Percentiles rank a stretch among this genome's conserved stretches.
Conservation (phyloP, 306 rosid species). For the Lablab purpureus region DNA sequence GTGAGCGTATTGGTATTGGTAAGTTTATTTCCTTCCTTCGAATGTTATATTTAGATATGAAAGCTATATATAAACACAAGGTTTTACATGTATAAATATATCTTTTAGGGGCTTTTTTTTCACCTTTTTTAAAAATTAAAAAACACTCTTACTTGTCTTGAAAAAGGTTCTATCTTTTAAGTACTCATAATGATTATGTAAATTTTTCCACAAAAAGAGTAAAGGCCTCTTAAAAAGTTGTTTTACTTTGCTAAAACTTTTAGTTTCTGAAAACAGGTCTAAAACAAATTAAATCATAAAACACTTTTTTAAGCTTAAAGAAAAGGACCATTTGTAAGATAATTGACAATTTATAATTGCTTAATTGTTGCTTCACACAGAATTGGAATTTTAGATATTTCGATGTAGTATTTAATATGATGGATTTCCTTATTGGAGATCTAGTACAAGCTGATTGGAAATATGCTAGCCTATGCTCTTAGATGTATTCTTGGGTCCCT, state of each 20-base stretch:
- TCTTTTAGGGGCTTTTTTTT: conserved; percentile 3
- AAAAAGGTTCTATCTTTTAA: neutral
- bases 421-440: conserved; percentile 11
- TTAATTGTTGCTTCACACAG: neutral
- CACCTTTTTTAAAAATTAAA: neutral
- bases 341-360: conserved; percentile 24
- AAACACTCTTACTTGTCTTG: neutral
- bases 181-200: neutral
- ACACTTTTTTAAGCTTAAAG: neutral
- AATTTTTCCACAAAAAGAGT: neutral
- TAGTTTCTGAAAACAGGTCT: neutral
- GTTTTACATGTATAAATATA: conserved; percentile 16
- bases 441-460: conserved; percentile 14
- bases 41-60: conserved; percentile 6
- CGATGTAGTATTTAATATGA: conserved; percentile 20
- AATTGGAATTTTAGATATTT: conserved; percentile 32
- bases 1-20: conserved; percentile 99
- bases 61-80: conserved; percentile 9
- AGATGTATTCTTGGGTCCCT: conserved; percentile 40
- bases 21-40: conserved; percentile 52
- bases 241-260: neutral
- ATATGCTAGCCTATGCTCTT: conserved; percentile 11
- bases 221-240: neutral
- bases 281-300: neutral
- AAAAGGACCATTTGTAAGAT: neutral